Evolutionary conservation across 1,284 basidiomycete genomes (phyloP).

Genomic region (Pascua sp.): DNA sequence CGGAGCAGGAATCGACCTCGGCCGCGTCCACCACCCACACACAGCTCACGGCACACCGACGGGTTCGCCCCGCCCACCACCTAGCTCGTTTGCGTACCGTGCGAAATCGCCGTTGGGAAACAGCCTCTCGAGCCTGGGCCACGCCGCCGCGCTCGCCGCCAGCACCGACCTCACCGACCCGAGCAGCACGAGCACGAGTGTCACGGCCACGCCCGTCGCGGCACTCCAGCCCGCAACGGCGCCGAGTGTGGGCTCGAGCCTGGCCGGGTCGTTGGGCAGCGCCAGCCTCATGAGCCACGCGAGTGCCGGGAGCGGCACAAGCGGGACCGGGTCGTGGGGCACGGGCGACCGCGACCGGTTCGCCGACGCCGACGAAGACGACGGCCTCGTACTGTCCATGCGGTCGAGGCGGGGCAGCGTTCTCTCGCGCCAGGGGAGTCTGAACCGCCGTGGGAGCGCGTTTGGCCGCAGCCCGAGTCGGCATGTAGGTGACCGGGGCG

Average conservation of each 20-base stretch:
- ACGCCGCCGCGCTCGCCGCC: no score
- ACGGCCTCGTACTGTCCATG: slow-evolving; percentile 3
- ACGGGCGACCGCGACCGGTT: neutral
- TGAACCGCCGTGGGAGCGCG: neutral
- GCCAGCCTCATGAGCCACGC: no score
- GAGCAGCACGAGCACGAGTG: no score
- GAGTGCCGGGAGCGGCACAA: no score
- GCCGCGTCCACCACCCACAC: slow-evolving; percentile 1
- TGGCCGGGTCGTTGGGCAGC: no score
- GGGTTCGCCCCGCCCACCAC: neutral
- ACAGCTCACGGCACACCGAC: neutral
- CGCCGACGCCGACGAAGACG: slow-evolving; percentile 7
- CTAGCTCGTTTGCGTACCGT: slow-evolving; percentile 1
- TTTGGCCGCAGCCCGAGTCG: neutral
- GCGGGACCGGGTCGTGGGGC: no score
- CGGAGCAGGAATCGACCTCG: slow-evolving; percentile 4
- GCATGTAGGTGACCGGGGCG: no score
- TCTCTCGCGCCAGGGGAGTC: neutral
- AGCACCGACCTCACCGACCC: no score
- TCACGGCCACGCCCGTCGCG: no score
- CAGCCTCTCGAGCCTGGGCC: no score
- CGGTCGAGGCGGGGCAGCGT: neutral
- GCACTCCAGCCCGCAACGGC: no score
- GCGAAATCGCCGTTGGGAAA: neutral
- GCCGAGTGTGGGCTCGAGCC: no score